Evolutionary conservation across 495 filamentous ascomycete genomes (phyloP).

Genomic region (Penicillium dipodomyicola): DNA sequence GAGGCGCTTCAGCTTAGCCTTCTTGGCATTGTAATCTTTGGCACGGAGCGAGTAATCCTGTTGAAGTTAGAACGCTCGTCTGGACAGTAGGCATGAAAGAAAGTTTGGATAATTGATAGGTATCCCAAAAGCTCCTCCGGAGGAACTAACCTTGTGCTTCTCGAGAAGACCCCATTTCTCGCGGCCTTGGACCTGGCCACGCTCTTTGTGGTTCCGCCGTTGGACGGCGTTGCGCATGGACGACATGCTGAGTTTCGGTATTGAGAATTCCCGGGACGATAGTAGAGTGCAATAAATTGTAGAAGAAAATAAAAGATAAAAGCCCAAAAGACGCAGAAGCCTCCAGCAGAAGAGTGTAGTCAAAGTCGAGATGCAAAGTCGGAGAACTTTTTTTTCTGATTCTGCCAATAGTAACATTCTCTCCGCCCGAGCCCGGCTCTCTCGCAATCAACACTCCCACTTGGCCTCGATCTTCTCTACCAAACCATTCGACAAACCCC

Average conservation of each 20-base stretch:
- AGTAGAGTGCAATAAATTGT: neutral
- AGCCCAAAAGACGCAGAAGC: conserved; percentile 6
- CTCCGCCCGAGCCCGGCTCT: conserved; percentile 32
- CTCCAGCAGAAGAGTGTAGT: conserved; percentile 10
- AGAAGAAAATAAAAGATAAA: conserved; percentile 2
- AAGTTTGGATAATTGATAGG: neutral
- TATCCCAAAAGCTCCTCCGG: neutral
- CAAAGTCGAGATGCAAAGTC: conserved; percentile 14
- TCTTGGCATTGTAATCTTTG: conserved; percentile 82
- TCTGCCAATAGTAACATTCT: conserved; percentile 9
- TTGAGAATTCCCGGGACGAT: neutral
- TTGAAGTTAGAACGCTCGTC: conserved; percentile 20
- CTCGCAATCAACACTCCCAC: conserved; percentile 30
- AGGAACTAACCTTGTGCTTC: conserved; percentile 69
- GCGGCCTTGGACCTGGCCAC: conserved; percentile 79
- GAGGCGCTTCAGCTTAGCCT: conserved; percentile 72
- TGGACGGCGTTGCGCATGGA: conserved; percentile 80
- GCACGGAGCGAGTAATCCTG: conserved; percentile 92
- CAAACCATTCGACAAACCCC: neutral
- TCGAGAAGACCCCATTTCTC: conserved; percentile 81
- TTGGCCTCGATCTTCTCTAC: conserved; percentile 3
- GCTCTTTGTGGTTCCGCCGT: conserved; percentile 76
- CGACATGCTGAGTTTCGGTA: conserved; percentile 56
- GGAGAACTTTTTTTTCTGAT: conserved; percentile 32
- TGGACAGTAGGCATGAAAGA: neutral